Evolutionary conservation across 306 rosid species (phyloP).

Genomic region (Cucumis hystrix): DNA sequence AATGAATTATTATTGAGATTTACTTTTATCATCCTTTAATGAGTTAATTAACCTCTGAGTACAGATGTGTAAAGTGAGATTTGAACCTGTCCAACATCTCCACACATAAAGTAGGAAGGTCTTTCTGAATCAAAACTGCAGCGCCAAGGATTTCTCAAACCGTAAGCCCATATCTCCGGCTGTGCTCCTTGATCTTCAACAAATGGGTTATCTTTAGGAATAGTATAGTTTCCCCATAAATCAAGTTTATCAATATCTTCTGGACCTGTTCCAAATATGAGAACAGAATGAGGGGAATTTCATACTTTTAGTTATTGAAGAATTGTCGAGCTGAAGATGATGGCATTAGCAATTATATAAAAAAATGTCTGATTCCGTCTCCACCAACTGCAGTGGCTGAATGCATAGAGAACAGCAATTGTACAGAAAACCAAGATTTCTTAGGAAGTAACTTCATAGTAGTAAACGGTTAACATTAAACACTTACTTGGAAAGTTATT

Average conservation of each 20-base stretch:
- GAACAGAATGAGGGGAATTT: neutral
- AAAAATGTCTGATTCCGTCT: neutral
- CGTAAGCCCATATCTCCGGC: conserved; percentile 87
- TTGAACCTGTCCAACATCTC: conserved; percentile 78
- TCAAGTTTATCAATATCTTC: conserved; percentile 47
- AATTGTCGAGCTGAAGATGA: neutral
- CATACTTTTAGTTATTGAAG: neutral
- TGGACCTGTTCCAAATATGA: conserved; percentile 30
- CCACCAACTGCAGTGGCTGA: neutral
- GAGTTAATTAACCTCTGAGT: neutral
- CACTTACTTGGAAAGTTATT: conserved; percentile 66
- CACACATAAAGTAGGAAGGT: conserved; percentile 84
- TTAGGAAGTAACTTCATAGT: neutral
- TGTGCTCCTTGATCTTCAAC: conserved; percentile 40
- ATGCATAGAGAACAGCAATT: neutral
- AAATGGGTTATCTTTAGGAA: conserved; percentile 78
- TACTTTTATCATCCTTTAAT: neutral
- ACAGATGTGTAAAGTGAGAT: neutral
- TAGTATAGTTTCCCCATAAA: conserved; percentile 89
- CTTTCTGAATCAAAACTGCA: conserved; percentile 86
- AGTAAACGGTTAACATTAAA: neutral
- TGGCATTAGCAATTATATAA: neutral
- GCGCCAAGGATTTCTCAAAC: conserved; percentile 95
- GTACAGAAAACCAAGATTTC: neutral
- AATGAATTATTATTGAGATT: neutral